Percentiles rank a stretch among this genome's conserved stretches.
Evolutionary conservation across 805 yeast species (phyloP).

Genomic region (Candida anglica): DNA sequence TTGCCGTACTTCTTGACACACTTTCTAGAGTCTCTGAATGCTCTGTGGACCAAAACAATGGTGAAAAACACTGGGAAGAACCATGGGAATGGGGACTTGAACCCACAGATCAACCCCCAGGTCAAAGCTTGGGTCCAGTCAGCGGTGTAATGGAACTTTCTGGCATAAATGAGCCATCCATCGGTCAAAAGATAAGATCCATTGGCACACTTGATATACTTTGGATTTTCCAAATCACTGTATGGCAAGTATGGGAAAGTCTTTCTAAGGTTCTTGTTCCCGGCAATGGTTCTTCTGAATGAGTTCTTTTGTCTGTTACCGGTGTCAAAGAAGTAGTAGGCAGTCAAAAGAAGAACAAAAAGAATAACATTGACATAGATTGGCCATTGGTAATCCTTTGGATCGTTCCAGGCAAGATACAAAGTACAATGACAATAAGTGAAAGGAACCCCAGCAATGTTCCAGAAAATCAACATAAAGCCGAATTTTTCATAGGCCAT

Average conservation of each 20-base stretch:
- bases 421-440: constrained; percentile 94
- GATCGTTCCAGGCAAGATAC: constrained; percentile 78
- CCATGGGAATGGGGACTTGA: constrained; percentile 87
- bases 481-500: constrained; percentile 99
- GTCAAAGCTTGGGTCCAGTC: constrained; percentile 84
- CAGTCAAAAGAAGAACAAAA: constrained; percentile 53
- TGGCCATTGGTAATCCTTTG: constrained; percentile 77
- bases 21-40: constrained; percentile 80
- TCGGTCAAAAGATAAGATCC: constrained; percentile 85
- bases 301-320: constrained; percentile 93
- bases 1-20: constrained; percentile 86
- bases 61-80: constrained; percentile 92
- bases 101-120: constrained; percentile 93
- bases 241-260: constrained; percentile 92
- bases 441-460: constrained; percentile 98
- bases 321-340: constrained; percentile 93
- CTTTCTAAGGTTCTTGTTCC: constrained; percentile 72
- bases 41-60: constrained; percentile 82
- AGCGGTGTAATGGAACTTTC: constrained; percentile 94
- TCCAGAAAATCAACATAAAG: constrained; percentile 98
- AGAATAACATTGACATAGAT: constrained; percentile 53
- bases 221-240: constrained; percentile 78
- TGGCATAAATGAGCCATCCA: constrained; percentile 92
- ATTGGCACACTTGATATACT: constrained; percentile 75
- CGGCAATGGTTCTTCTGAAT: constrained; percentile 80